Evolutionary conservation across 768 basidiomycete species (phyloP), one percentile per base, ranked within the genome.

Genomic region (Podaxis rugospora): DNA sequence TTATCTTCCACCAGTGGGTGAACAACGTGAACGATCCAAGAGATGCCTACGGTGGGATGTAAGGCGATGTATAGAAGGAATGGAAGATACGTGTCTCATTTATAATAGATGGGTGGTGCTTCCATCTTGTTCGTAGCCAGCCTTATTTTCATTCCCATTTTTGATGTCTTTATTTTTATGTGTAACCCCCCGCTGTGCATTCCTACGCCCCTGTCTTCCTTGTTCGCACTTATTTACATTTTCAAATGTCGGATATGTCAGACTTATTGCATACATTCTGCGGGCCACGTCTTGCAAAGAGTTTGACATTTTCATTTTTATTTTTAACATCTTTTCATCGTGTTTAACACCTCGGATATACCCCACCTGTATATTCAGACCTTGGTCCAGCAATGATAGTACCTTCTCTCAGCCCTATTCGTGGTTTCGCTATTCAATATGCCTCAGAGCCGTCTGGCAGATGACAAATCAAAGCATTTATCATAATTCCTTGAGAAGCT

Each of bases 1-100:
- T 11, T 57, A 11, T 57, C 56, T 50, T 28, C 32, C 21, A 57
- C 56, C 32, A 57, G 56, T 50, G 56, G 47, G 36, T 18, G 51
- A 28, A 57, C 56, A 50, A 57, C 9, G 35, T 57, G 13, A 49
- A 57, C 36, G 44, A 57, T 35, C 16, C 28, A 23, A 46, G 18
- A 13, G 46, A 55, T 21, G 54, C 54, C 14, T 57, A 49, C 35
- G 55, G 55, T 35, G 47, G 47, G 35, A 50, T 57, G 21, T 55
- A 37, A 50, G 14, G 42, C n/a, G 23, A 7, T 16, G 35, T 11
- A 37, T 9, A 21, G n/a, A 13, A 36, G 55, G 55, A 18, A 47
- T 14, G 28, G 27, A 16, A 18, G 27, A 56, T 23, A 32, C 23
- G 23, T 42, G 7, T 23, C 14, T 21, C 35, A 21, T 36, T 49